Base-by-base conservation (phyloP, 2,329 filamentous ascomycete species). In the Albifimbria verrucaria region DNA sequence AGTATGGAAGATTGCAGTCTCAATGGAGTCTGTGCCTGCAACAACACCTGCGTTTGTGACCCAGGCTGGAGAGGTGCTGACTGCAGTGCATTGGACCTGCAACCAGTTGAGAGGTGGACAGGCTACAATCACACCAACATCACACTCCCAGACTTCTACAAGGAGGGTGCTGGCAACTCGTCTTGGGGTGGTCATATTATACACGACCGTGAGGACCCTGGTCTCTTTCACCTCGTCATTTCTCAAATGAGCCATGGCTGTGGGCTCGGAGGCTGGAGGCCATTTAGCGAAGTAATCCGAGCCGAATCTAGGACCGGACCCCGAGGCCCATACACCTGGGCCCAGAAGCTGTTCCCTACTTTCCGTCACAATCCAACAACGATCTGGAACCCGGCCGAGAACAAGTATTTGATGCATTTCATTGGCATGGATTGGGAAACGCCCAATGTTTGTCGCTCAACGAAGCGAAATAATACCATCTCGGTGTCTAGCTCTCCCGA, bases 181-280 rank as follows among this genome's bases (percentile, higher is more conserved):
- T 76, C 73, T 1, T 76, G 74, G 74, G 72, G 74, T 15, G 72
- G 70, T 1, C 67, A 69, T 12, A 72, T 77, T 39, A 54, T 76
- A 1, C 72, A 72, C 25, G 74, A 76, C 51, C 68, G 62, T 1
- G 17, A 60, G 0, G 65, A 76, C 22, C 58, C 59, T 2, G 51
- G 48, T 1, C 63, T 74, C 1, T 76, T 75, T 56, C 73, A 77
- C 50, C 67, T 77, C 2, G 60, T 77, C 51, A 64, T 67, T 17
- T 71, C 72, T 1, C 72, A 76, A 49, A 72, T 77, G 52, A 60
- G 65, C 0, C 63, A 70, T 48, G 71, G 71, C 12, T 77, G 74
- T 52, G 73, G 73, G 0, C 62, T 77, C 2, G 57, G 59, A 3
- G 72, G 68, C 20, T 77, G 75, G 74, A 62, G 68, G 20, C 74